Percentiles rank a stretch among this genome's conserved stretches.
phyloP scores from a whole-genome alignment of 306 rosid species.

The Crotalaria pallida region DNA sequence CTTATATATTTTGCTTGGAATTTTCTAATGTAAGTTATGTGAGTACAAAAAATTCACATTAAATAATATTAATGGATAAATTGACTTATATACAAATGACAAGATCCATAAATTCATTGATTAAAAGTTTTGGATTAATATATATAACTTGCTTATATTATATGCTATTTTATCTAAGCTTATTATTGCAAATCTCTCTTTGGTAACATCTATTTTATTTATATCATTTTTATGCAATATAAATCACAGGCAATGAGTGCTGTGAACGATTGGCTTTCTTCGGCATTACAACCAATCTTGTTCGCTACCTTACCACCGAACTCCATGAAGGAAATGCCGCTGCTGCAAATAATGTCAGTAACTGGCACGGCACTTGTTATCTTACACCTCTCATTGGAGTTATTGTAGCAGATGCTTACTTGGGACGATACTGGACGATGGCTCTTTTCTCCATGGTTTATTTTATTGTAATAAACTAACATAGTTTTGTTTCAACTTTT shows the following conservation, averaged over 20 bases:
- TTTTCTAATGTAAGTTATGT: too few species aligned
- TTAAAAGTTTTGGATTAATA: too few species aligned
- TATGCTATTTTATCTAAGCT: too few species aligned
- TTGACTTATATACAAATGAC: too few species aligned
- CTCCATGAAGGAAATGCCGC: slow-evolving; percentile 81
- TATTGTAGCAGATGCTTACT: too few species aligned
- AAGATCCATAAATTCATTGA: too few species aligned
- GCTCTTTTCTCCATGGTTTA: slow-evolving; percentile 71
- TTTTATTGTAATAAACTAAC: slow-evolving; percentile 50
- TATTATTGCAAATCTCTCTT: too few species aligned
- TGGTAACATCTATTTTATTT: not conserved
- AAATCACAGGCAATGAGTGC: too few species aligned
- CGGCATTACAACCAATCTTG: slow-evolving; percentile 89
- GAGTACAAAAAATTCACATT: too few species aligned
- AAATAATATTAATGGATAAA: too few species aligned
- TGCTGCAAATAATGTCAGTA: slow-evolving; percentile 92
- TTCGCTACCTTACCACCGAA: slow-evolving; percentile 76
- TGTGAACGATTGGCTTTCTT: slow-evolving; percentile 94
- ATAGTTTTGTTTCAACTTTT: not conserved
- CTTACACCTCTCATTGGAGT: slow-evolving; percentile 95
- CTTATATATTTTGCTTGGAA: too few species aligned
- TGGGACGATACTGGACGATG: slow-evolving; percentile 99
- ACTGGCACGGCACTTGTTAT: slow-evolving; percentile 97
- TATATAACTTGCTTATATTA: too few species aligned
- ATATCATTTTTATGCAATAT: not conserved